Conservation (phyloP, 371 early-diverging fungal species). For the Haplosporangium sp. region DNA sequence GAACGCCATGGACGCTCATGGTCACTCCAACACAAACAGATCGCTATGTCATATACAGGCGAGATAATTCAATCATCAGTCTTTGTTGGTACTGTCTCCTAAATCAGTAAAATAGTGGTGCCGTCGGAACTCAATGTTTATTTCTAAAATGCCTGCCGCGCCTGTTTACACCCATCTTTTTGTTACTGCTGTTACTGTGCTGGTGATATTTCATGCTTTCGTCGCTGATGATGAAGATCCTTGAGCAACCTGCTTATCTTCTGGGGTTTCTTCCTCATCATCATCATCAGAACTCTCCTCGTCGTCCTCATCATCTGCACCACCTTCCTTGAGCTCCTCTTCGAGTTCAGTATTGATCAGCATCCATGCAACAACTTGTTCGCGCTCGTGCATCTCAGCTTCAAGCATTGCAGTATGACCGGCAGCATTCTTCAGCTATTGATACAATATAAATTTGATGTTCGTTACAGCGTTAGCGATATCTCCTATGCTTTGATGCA, state of each 20-base stretch:
- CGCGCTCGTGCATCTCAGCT: conserved; percentile 73
- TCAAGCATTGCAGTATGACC: conserved; percentile 72
- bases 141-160: no score
- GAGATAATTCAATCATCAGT: no score
- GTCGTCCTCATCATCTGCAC: conserved; percentile 55
- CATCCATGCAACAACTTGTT: conserved; percentile 74
- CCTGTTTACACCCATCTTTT: neutral
- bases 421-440: conserved; percentile 70
- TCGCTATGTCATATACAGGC: no score
- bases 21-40: no score
- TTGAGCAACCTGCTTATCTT: conserved; percentile 6
- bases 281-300: conserved; percentile 22
- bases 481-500: neutral
- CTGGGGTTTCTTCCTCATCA: conserved; percentile 14
- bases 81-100: no score
- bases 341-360: conserved; percentile 66
- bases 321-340: conserved; percentile 61
- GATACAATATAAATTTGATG: neutral
- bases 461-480: no score
- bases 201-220: neutral
- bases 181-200: neutral
- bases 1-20: no score
- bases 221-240: conserved; percentile 37
- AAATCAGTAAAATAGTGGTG: no score
- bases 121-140: no score